Conservation (phyloP, 371 early-diverging fungal genomes). For the Dichotomocladium elegans region DNA sequence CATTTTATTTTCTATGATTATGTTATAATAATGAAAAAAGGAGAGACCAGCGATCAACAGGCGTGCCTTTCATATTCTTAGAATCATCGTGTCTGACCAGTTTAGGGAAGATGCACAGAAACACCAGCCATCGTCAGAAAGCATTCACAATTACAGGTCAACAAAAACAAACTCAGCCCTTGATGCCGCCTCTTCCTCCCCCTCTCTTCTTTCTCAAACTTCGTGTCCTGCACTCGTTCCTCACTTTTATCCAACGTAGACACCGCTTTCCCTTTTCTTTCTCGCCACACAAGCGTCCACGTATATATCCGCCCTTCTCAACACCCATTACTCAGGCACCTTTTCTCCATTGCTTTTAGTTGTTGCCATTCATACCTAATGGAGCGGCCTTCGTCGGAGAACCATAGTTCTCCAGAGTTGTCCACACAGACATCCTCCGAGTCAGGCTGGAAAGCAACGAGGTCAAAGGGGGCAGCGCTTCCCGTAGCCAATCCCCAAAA, state of each 20-base stretch:
- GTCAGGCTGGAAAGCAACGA: background rate
- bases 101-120: background rate
- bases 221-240: constrained; percentile 1
- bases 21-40: background rate
- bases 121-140: background rate
- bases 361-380: background rate
- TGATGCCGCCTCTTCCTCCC: background rate
- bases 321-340: background rate
- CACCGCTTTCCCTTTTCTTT: background rate
- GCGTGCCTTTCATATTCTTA: too few species aligned
- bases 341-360: constrained; percentile 1
- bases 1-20: background rate
- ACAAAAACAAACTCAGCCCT: background rate
- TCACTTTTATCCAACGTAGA: background rate
- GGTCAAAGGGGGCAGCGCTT: background rate
- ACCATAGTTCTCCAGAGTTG: constrained; percentile 9
- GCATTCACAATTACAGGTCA: background rate
- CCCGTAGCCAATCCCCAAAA: constrained; percentile 1
- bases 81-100: too few species aligned
- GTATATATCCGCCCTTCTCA: background rate
- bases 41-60: too few species aligned
- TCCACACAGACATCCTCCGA: constrained; percentile 4
- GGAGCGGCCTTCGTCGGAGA: constrained; percentile 2
- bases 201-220: background rate
- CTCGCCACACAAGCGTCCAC: background rate